These are phyloP conservation scores for Anisodus acutangulus DNA, from an alignment of 257 asterid genomes.

Conservation along the genomic window DNA sequence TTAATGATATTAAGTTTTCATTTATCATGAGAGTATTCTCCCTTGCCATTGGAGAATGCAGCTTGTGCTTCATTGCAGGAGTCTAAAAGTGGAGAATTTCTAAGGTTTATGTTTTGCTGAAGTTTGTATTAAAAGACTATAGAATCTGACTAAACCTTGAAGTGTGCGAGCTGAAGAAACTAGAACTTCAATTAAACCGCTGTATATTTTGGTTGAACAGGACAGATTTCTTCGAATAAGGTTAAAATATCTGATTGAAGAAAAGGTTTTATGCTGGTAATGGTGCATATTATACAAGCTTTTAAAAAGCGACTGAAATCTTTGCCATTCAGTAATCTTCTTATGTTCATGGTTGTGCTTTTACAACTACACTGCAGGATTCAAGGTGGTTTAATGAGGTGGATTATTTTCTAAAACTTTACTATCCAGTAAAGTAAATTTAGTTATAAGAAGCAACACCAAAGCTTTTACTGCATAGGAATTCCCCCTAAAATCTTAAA, in stretches of 20 bases:
- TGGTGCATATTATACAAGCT: neutral
- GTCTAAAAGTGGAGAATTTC: constrained; percentile 22
- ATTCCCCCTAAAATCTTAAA: neutral
- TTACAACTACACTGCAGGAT: constrained; percentile 24
- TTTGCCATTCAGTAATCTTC: neutral
- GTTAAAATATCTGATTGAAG: constrained; percentile 15
- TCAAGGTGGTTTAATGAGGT: neutral
- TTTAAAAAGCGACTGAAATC: neutral
- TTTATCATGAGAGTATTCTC: constrained; percentile 5
- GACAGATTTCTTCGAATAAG: neutral
- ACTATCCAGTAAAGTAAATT: constrained; percentile 1
- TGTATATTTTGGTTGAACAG: neutral
- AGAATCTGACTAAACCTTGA: constrained; percentile 1
- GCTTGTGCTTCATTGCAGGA: constrained; percentile 18
- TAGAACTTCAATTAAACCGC: neutral
- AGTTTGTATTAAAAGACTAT: neutral
- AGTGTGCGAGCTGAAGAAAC: neutral
- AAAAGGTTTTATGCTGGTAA: neutral
- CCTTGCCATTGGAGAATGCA: constrained; percentile 4
- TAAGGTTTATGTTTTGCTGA: neutral
- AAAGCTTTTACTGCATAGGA: constrained; percentile 18
- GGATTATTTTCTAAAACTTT: neutral
- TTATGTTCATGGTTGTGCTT: constrained; percentile 12
- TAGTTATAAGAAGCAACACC: neutral
- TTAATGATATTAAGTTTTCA: neutral